Evolutionary conservation across 192 early-diverging fungal species (phyloP).

Genomic region (Helicostylum pulchrum): DNA sequence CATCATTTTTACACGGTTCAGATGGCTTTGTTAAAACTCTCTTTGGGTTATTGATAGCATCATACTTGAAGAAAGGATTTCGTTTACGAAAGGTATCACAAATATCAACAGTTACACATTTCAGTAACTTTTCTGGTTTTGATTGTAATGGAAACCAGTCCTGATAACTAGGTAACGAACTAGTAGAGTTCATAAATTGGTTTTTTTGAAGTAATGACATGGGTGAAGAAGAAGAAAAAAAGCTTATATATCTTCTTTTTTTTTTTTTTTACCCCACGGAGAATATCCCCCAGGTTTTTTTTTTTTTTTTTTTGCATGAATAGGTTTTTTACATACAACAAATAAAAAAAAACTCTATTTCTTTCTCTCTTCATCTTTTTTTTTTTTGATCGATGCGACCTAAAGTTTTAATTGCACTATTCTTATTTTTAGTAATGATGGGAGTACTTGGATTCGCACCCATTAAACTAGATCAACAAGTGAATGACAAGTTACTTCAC

Average conservation of each 20-base stretch:
- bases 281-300: too few relatives aligned
- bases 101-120: conserved; percentile 18
- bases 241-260: too few relatives aligned
- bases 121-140: conserved; percentile 5
- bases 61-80: conserved; percentile 80
- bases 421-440: conserved; percentile 29
- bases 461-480: conserved; percentile 22
- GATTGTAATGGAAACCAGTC: not conserved
- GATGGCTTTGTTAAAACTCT: conserved; percentile 92
- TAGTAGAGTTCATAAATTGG: too few relatives aligned
- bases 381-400: conserved; percentile 25
- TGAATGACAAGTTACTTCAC: conserved; percentile 42
- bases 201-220: too few relatives aligned
- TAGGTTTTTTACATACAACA: too few relatives aligned
- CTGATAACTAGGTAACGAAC: not conserved
- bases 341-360: not conserved
- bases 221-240: too few relatives aligned
- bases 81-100: conserved; percentile 16
- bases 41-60: conserved; percentile 76
- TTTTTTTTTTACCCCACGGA: too few relatives aligned
- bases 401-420: conserved; percentile 26
- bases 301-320: too few relatives aligned
- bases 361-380: conserved; percentile 2
- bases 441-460: conserved; percentile 38
- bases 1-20: conserved; percentile 82